Conservation (phyloP, 768 basidiomycete genomes). For the Hebeloma cylindrosporum region DNA sequence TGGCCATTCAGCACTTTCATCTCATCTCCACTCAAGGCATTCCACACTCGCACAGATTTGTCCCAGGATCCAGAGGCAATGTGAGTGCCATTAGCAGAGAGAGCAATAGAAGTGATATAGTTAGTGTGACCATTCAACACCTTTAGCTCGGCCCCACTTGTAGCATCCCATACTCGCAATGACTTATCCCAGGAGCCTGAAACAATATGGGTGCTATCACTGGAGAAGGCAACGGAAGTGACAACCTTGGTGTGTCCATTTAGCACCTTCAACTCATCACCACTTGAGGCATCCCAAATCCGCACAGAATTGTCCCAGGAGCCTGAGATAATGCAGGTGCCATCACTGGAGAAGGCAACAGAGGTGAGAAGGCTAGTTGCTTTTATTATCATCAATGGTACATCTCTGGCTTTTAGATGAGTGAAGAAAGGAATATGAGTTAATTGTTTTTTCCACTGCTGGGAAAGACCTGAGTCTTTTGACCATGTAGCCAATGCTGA, state of each 20-base stretch:
- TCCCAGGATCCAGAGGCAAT: slow-evolving; percentile 12
- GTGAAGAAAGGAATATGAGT: slow-evolving; percentile 9
- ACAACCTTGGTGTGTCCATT: too few relatives aligned
- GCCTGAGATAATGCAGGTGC: slow-evolving; percentile 19
- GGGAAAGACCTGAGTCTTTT: background rate
- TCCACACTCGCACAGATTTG: slow-evolving; percentile 4
- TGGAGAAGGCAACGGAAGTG: slow-evolving; percentile 23
- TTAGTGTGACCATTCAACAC: slow-evolving; percentile 18
- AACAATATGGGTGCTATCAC: slow-evolving; percentile 21
- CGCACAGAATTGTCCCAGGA: too few relatives aligned
- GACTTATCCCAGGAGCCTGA: slow-evolving; percentile 26
- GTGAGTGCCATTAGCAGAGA: slow-evolving; percentile 13
- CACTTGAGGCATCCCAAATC: too few relatives aligned
- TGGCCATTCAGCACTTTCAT: too few relatives aligned
- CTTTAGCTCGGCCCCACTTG: slow-evolving; percentile 3
- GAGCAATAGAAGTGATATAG: slow-evolving; percentile 13
- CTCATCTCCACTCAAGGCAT: too few relatives aligned
- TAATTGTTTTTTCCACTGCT: slow-evolving; percentile 13
- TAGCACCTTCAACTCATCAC: too few relatives aligned
- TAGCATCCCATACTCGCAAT: slow-evolving; percentile 25
- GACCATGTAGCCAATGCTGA: slow-evolving; percentile 21
- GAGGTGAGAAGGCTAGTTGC: slow-evolving; percentile 13
- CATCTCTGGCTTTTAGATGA: too few relatives aligned
- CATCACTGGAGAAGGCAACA: slow-evolving; percentile 22
- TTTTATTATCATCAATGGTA: too few relatives aligned